Base-by-base conservation (phyloP, 305 asterid genomes). In the Solanum chacoense region DNA sequence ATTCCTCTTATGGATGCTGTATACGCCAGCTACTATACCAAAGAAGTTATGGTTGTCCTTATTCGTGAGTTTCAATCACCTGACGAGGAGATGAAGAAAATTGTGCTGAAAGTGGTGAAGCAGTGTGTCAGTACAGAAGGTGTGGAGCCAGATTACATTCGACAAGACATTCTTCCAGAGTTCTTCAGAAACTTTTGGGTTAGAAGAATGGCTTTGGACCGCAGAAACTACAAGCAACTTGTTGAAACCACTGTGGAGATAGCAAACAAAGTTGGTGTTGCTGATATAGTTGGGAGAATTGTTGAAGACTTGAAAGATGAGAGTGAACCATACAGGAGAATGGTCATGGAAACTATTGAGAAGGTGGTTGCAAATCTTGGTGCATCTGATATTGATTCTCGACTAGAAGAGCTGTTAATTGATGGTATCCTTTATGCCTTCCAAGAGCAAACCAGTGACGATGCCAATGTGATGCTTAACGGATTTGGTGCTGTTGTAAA, bases 271-370 rank as follows among this genome's bases (percentile, higher is more conserved):
- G 98, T 96, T 63, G 98, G 99, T 26, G 98, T 97, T 88, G 97
- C 98, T 50, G 99, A 96, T 90, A 96, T 97, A 24, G 99, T 97
- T 2, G 98, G 98, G 16, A 94, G 98, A 90, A 95, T 96, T 29
- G 98, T 97, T 34, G 99, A 97, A 93, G 98, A 96, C 90, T 93
- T 96, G 50, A 97, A 97, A 93, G 99, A 96, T 74, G 98, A 95
- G 91, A 96, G 98, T 84, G 99, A 97, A 93, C 99, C 98, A 81
- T 97, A 97, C 67, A 91, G 99, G 89, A 93, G 99, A 91, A 97
- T 97, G 99, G 99, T 97, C 63, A 97, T 97, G 99, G 99, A 97
- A 93, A 96, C 99, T n/a, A 97, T 97, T 78, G 99, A 96, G 94
- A 97, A 97, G 90, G 99, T 97, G 91, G 98, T 97, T 24, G 92